Percentiles rank a stretch among this genome's conserved stretches.
These are phyloP conservation scores for Camellia sinensis DNA, from an alignment of 148 eudicot genomes.

Conservation along the genomic window DNA sequence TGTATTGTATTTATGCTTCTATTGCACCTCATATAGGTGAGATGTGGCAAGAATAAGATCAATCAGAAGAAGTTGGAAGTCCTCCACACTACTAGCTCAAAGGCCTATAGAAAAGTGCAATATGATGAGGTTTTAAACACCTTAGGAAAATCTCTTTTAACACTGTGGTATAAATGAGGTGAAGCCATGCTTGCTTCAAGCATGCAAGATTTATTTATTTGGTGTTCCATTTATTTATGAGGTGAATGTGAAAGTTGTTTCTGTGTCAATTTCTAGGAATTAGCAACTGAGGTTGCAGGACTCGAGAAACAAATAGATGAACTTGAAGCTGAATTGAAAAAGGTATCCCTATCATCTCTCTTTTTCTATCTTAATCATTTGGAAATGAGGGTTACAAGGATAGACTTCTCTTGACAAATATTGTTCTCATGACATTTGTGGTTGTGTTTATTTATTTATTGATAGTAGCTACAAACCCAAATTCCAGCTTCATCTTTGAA, in stretches of 20 bases:
- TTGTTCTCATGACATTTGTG: not conserved
- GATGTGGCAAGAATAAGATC: no score
- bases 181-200: not conserved
- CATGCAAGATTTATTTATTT: not conserved
- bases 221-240: constrained; percentile 11
- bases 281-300: constrained; percentile 65
- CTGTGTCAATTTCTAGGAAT: constrained; percentile 53
- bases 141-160: not conserved
- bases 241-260: constrained; percentile 5
- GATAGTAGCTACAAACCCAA: no score
- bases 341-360: no score
- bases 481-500: no score
- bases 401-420: not conserved
- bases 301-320: constrained; percentile 90
- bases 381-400: no score
- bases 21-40: no score
- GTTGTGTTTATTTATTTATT: no score
- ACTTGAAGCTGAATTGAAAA: constrained; percentile 79
- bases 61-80: no score
- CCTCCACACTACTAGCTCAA: no score
- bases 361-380: no score
- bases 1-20: no score
- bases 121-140: not conserved
- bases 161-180: not conserved
- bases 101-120: no score